Evolutionary conservation across 495 filamentous ascomycete species (phyloP).

Genomic region (Aspergillus olivimuriae): DNA sequence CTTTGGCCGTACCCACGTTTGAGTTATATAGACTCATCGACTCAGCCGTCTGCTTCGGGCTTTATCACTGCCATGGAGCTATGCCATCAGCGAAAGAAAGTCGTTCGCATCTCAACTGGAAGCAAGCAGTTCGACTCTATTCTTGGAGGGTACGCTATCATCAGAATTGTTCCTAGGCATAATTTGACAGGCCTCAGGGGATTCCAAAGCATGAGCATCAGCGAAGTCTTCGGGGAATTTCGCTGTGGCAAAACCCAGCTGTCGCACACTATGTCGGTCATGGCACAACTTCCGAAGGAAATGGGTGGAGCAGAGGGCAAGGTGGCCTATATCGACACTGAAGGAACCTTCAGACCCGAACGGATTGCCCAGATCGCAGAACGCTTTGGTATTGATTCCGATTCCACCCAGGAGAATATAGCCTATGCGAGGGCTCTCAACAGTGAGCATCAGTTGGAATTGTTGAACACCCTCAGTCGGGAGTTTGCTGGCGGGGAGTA

Average conservation of each 20-base stretch:
- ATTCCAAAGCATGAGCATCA: constrained; percentile 77
- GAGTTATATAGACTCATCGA: neutral
- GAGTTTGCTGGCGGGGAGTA: constrained; percentile 65
- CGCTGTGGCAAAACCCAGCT: constrained; percentile 74
- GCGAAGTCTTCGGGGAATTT: constrained; percentile 68
- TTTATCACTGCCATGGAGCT: constrained; percentile 75
- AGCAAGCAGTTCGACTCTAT: constrained; percentile 73
- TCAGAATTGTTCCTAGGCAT: neutral
- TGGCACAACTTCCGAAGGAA: constrained; percentile 53
- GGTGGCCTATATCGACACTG: constrained; percentile 76
- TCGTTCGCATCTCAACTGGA: constrained; percentile 64
- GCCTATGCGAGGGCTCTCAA: constrained; percentile 65
- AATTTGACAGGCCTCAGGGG: constrained; percentile 39
- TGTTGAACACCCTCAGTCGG: constrained; percentile 59
- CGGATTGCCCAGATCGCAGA: constrained; percentile 67
- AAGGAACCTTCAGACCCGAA: constrained; percentile 74
- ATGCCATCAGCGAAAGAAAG: constrained; percentile 59
- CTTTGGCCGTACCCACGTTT: neutral
- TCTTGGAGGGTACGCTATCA: constrained; percentile 53
- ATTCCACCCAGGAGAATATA: constrained; percentile 67
- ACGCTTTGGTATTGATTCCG: constrained; percentile 63
- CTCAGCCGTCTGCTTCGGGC: constrained; percentile 56
- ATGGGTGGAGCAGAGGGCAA: constrained; percentile 72
- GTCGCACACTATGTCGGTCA: constrained; percentile 62
- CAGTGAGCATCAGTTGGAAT: constrained; percentile 68